Conservation (phyloP, 345 rosid genomes). For the Chamaenerion angustifolium region DNA sequence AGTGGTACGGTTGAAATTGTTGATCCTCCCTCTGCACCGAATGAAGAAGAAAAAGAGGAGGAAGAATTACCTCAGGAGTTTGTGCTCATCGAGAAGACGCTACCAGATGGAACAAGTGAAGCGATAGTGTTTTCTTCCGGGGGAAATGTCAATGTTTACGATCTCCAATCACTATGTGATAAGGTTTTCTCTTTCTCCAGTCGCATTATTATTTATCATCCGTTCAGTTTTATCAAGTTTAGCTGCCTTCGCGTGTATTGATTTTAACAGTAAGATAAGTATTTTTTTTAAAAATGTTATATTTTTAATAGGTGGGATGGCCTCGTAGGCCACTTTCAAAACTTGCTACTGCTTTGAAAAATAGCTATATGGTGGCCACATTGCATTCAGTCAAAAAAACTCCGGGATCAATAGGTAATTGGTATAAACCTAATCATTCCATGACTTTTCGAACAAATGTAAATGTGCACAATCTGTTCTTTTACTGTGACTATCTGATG, state of each 20-base stretch:
- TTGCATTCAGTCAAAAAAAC: constrained; percentile 55
- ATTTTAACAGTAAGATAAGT: no score
- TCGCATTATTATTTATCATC: not conserved
- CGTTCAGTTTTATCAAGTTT: no score
- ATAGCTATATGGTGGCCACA: constrained; percentile 91
- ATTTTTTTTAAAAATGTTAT: no score
- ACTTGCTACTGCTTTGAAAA: constrained; percentile 77
- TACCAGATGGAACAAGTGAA: constrained; percentile 55
- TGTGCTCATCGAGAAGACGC: constrained; percentile 52
- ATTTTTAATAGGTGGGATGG: constrained; percentile 68
- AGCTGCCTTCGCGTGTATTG: no score
- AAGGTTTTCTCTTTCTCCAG: constrained; percentile 29
- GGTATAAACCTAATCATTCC: not conserved
- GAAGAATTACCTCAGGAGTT: constrained; percentile 54
- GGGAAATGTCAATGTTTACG: constrained; percentile 81
- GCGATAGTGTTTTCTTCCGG: constrained; percentile 81
- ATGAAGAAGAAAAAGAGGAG: constrained; percentile 75
- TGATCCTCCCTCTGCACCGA: constrained; percentile 42
- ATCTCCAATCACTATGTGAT: constrained; percentile 83
- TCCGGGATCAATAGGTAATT: constrained; percentile 30
- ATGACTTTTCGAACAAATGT: constrained; percentile 20
- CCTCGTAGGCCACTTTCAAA: constrained; percentile 80
- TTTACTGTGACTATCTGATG: constrained; percentile 31
- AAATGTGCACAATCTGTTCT: not conserved
- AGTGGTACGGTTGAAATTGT: constrained; percentile 46